phyloP scores from a whole-genome alignment of 768 basidiomycete species.

The Russula foetens region DNA sequence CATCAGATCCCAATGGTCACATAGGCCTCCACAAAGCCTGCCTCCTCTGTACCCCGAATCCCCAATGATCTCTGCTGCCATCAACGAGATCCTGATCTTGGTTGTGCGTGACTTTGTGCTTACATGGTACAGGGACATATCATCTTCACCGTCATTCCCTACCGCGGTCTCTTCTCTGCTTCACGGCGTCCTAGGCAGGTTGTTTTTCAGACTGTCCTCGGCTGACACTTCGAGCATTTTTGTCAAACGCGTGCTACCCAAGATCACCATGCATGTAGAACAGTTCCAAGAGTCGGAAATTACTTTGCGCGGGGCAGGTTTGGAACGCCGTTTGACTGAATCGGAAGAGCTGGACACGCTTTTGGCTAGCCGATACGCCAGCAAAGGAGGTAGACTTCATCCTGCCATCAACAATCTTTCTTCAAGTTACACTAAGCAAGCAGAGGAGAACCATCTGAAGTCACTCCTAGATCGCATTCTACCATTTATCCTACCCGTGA shows the following conservation, averaged over 20 bases:
- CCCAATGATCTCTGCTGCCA: constrained; percentile 54
- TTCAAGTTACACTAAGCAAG: constrained; percentile 81
- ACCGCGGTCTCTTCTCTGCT: constrained; percentile 70
- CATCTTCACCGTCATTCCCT: constrained; percentile 84
- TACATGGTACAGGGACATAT: constrained; percentile 83
- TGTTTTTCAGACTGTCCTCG: constrained; percentile 45
- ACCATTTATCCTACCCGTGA: constrained; percentile 64
- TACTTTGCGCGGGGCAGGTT: constrained; percentile 70
- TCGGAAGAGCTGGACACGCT: constrained; percentile 86
- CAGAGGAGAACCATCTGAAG: constrained; percentile 81
- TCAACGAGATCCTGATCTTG: constrained; percentile 76
- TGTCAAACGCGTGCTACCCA: constrained; percentile 82
- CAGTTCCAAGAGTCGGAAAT: constrained; percentile 87
- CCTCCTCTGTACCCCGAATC: constrained; percentile 58
- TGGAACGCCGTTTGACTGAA: constrained; percentile 78
- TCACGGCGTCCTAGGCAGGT: constrained; percentile 51
- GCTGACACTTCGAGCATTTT: constrained; percentile 71
- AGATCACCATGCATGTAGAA: constrained; percentile 81
- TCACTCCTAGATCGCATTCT: constrained; percentile 63
- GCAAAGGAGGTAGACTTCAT: constrained; percentile 62
- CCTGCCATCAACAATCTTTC: constrained; percentile 84
- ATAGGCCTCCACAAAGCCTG: constrained; percentile 57
- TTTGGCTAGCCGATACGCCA: constrained; percentile 74
- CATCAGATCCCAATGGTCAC: constrained; percentile 86
- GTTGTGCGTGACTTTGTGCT: constrained; percentile 82